Evolutionary conservation across 192 early-diverging fungal species (phyloP).

Genomic region (Entomortierella beljakovae): DNA sequence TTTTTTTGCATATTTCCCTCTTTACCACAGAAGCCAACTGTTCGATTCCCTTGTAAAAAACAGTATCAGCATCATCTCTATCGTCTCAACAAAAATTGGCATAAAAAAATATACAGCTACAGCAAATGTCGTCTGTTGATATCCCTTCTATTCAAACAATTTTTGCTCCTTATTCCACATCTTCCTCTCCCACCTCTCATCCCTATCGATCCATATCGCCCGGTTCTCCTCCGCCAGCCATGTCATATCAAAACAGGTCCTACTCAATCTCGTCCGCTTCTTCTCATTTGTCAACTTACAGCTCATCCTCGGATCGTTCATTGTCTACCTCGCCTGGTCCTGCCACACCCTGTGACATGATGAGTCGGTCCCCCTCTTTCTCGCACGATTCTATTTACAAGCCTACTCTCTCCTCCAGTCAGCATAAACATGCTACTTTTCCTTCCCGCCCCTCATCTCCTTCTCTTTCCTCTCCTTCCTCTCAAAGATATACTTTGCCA

Average conservation of each 20-base stretch:
- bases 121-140: slow-evolving; percentile 30
- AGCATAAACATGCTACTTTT: slow-evolving; percentile 1
- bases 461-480: slow-evolving; percentile 9
- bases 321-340: slow-evolving; percentile 34
- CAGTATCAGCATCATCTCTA: not conserved
- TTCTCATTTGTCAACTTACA: slow-evolving; percentile 20
- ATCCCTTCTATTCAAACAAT: slow-evolving; percentile 38
- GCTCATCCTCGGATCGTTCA: slow-evolving; percentile 24
- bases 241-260: slow-evolving; percentile 32
- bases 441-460: slow-evolving; percentile 8
- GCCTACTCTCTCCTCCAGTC: slow-evolving; percentile 12
- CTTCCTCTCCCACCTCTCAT: slow-evolving; percentile 6
- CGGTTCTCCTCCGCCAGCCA: slow-evolving; percentile 6
- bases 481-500: not conserved
- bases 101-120: not conserved
- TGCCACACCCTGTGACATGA: slow-evolving; percentile 30
- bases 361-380: slow-evolving; percentile 25
- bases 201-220: slow-evolving; percentile 24
- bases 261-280: slow-evolving; percentile 36
- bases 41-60: too few species aligned
- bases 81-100: slow-evolving; percentile 1
- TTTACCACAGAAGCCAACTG: too few species aligned
- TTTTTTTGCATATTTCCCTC: too few species aligned
- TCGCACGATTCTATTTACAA: slow-evolving; percentile 21
- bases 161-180: slow-evolving; percentile 22